Conservation (phyloP, 306 rosid genomes). For the Neltuma alba region DNA sequence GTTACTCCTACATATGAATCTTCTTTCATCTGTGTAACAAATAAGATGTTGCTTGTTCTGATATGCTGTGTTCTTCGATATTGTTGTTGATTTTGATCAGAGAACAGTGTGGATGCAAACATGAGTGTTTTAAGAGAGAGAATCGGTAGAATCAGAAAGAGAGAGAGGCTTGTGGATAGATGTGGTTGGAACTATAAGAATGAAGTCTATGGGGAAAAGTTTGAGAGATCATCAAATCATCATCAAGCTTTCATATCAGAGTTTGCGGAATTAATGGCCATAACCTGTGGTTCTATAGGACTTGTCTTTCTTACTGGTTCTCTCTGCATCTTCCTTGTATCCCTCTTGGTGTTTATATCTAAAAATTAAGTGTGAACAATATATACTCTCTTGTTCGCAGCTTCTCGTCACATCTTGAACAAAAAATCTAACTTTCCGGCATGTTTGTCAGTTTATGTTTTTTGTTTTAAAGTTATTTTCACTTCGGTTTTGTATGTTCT, state of each 20-base stretch:
- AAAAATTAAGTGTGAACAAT: not conserved
- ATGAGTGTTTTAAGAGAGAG: conserved; percentile 48
- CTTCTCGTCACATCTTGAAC: too few species aligned
- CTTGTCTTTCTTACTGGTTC: conserved; percentile 55
- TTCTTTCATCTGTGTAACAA: not conserved
- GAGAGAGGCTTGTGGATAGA: conserved; percentile 30
- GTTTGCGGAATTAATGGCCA: conserved; percentile 41
- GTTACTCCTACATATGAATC: not conserved
- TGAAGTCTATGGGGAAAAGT: conserved; percentile 3
- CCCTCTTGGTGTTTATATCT: conserved; percentile 35
- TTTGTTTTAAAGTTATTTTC: too few species aligned
- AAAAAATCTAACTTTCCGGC: not conserved
- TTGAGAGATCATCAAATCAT: conserved; percentile 19
- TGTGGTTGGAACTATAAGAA: conserved; percentile 45
- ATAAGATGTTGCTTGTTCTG: not conserved
- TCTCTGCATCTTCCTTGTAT: conserved; percentile 45
- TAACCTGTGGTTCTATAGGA: conserved; percentile 48
- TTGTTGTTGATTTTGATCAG: not conserved
- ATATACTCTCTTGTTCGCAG: not conserved
- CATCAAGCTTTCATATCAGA: conserved; percentile 16
- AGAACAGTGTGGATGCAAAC: conserved; percentile 58
- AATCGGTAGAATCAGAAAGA: conserved; percentile 42
- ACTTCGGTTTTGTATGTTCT: too few species aligned
- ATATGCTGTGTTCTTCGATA: not conserved
- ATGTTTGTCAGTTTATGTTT: too few species aligned